Conservation (phyloP, 805 yeast genomes). For the Ogataea neopini region DNA sequence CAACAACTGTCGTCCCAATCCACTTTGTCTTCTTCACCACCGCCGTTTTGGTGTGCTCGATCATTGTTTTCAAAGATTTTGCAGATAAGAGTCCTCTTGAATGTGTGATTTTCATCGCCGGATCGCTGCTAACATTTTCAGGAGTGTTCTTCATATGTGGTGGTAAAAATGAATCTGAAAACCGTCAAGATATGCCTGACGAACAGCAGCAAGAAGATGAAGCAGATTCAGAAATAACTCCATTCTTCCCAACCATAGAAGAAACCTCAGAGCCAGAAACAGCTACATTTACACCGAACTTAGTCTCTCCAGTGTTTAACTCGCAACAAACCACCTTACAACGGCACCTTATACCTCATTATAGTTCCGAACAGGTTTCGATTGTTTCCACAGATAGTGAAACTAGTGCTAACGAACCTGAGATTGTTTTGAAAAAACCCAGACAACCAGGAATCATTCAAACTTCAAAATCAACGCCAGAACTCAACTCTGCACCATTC, state of each 20-base stretch:
- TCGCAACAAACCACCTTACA: neutral
- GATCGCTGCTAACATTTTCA: constrained; percentile 39
- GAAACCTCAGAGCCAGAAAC: neutral
- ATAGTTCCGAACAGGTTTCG: constrained; percentile 10
- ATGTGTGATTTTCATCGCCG: constrained; percentile 31
- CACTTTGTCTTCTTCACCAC: constrained; percentile 50
- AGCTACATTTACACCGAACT: neutral
- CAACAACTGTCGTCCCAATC: constrained; percentile 50
- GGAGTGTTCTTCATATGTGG: constrained; percentile 44
- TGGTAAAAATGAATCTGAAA: constrained; percentile 8
- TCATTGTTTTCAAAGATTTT: constrained; percentile 43
- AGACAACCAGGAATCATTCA: constrained; percentile 13
- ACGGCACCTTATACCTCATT: neutral
- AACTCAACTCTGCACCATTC: constrained; percentile 9
- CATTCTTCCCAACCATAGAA: neutral
- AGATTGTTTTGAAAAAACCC: constrained; percentile 1
- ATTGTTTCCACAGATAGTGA: constrained; percentile 13
- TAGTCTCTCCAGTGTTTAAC: neutral
- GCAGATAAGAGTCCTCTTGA: constrained; percentile 28
- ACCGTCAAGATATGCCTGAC: neutral
- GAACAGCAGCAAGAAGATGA: neutral
- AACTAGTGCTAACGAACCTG: neutral
- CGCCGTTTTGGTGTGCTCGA: constrained; percentile 45
- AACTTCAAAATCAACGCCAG: constrained; percentile 23
- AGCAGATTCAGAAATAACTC: neutral